phyloP scores from a whole-genome alignment of 179 eudicot genomes.

The Camellia oleifera region DNA sequence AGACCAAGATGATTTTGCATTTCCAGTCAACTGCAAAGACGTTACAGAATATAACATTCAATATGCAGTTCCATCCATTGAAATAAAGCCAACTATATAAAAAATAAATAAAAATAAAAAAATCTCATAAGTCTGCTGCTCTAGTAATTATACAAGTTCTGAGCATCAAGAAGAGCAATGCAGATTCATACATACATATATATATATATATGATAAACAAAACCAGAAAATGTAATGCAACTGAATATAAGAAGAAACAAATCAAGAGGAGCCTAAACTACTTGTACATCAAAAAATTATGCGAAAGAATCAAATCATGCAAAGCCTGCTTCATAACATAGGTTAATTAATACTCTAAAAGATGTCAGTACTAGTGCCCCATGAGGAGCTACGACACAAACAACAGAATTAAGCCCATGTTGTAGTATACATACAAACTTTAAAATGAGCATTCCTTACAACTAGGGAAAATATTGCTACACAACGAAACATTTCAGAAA shows the following conservation, averaged over 20 bases:
- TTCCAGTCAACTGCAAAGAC: conserved; percentile 54
- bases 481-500: background rate
- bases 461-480: background rate
- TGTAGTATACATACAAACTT: background rate
- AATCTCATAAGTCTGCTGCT: background rate
- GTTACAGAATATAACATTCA: background rate
- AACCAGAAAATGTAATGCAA: background rate
- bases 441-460: background rate
- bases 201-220: too few species aligned
- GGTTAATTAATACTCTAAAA: background rate
- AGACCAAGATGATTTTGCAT: conserved; percentile 46
- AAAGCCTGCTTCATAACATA: background rate
- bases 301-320: background rate
- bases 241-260: background rate
- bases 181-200: too few species aligned
- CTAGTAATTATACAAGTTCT: background rate
- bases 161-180: background rate
- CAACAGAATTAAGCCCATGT: background rate
- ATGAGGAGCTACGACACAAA: background rate
- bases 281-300: background rate
- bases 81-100: background rate
- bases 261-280: background rate
- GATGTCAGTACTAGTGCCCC: background rate
- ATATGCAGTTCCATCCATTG: background rate
- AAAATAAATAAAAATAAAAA: background rate